Evolutionary conservation across 2,329 filamentous ascomycete species (phyloP).

Genomic region (Penicillium sp.): DNA sequence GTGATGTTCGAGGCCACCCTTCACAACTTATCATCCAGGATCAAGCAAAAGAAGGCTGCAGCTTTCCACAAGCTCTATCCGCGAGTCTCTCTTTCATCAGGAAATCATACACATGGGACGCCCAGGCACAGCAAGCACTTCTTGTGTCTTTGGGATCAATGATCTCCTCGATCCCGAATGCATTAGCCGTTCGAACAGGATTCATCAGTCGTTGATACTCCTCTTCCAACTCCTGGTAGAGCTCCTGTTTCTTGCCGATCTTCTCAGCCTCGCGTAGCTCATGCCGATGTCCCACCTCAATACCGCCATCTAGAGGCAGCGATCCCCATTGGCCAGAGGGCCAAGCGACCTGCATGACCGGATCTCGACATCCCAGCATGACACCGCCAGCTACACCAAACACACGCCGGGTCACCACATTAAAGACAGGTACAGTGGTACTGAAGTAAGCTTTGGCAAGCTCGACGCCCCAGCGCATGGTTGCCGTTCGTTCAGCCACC

Average conservation of each 20-base stretch:
- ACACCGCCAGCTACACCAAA: slow-evolving; percentile 66
- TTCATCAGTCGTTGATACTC: slow-evolving; percentile 66
- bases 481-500: slow-evolving; percentile 62
- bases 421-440: slow-evolving; percentile 64
- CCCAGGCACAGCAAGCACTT: slow-evolving; percentile 57
- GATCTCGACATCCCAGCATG: slow-evolving; percentile 65
- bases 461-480: slow-evolving; percentile 65
- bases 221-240: slow-evolving; percentile 59
- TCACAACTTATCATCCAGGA: not conserved
- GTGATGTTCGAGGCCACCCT: not conserved
- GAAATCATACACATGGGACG: slow-evolving; percentile 56
- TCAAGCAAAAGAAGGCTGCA: slow-evolving; percentile 52
- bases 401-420: slow-evolving; percentile 60
- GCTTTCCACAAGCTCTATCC: slow-evolving; percentile 44
- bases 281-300: slow-evolving; percentile 63
- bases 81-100: slow-evolving; percentile 53
- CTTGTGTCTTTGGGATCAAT: slow-evolving; percentile 64
- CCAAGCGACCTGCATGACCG: slow-evolving; percentile 63
- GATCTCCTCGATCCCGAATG: slow-evolving; percentile 65
- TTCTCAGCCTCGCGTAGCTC: slow-evolving; percentile 59
- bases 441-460: slow-evolving; percentile 63
- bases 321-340: slow-evolving; percentile 65
- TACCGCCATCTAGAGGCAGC: slow-evolving; percentile 63
- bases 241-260: slow-evolving; percentile 50
- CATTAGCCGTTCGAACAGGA: slow-evolving; percentile 64